A percentile compares a stretch with the other conserved stretches of the same genome.
These are phyloP conservation scores for Microascus cirrosus DNA, from an alignment of 2,329 filamentous ascomycete genomes.

Conservation along the genomic window DNA sequence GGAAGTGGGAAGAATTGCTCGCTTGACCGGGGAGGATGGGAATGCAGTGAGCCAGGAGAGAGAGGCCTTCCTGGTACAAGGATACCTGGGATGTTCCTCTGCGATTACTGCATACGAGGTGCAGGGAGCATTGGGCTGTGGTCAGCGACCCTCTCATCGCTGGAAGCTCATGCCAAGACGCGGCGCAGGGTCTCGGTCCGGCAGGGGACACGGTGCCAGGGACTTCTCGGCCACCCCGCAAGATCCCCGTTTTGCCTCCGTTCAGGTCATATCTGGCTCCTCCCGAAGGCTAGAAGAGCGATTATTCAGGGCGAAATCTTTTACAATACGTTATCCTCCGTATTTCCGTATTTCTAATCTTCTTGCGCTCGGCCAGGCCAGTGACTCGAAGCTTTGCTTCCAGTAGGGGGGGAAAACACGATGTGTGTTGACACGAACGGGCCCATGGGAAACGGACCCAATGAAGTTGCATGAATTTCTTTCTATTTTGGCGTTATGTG, in stretches of 20 bases:
- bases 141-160: too few species aligned
- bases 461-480: constrained; percentile 5
- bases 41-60: neutral
- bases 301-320: neutral
- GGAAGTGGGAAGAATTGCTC: neutral
- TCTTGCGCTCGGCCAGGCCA: neutral
- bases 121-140: too few species aligned
- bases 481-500: constrained; percentile 1
- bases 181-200: too few species aligned
- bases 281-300: neutral
- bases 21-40: neutral
- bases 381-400: neutral
- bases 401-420: neutral
- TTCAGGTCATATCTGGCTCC: neutral
- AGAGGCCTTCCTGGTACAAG: neutral
- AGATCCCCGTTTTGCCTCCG: too few species aligned
- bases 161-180: too few species aligned
- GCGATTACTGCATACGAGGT: neutral
- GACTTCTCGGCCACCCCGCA: too few species aligned
- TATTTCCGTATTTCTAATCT: neutral
- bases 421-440: neutral
- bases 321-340: neutral
- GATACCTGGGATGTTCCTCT: neutral
- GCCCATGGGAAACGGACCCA: neutral
- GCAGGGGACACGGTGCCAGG: too few species aligned